Evolutionary conservation across 169 alveolate species (phyloP).

Genomic region (Neospora caninum): DNA sequence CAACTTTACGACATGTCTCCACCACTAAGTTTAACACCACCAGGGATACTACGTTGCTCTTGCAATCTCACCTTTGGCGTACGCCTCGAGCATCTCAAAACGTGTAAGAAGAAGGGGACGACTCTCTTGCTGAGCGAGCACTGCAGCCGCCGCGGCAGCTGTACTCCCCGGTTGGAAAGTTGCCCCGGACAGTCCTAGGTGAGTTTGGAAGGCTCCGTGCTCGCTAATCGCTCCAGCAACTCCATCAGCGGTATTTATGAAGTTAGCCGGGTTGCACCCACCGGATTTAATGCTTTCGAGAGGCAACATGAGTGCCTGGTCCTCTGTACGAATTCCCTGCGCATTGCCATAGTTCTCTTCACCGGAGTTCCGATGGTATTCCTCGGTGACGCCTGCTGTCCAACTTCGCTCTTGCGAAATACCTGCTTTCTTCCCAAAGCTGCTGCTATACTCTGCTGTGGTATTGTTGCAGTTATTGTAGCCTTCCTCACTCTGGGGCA

Average conservation of each 20-base stretch:
- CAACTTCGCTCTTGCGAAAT: not conserved
- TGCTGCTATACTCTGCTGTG: not conserved
- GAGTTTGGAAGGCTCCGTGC: not conserved
- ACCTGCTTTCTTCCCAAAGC: not conserved
- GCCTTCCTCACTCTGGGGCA: not conserved
- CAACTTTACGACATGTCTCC: too few relatives aligned
- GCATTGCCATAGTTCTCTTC: not conserved
- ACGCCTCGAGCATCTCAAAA: constrained; percentile 55
- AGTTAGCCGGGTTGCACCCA: not conserved
- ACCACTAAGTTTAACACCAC: too few relatives aligned
- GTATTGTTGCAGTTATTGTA: not conserved
- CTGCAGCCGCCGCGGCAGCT: constrained; percentile 59
- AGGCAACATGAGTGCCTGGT: not conserved
- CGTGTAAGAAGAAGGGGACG: constrained; percentile 53
- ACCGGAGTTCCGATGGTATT: not conserved
- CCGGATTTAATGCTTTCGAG: not conserved
- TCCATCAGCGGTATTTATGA: not conserved
- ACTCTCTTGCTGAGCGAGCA: constrained; percentile 50
- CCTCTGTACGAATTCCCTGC: not conserved
- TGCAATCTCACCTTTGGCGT: constrained; percentile 30
- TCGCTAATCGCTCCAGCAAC: not conserved
- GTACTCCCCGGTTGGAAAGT: not conserved
- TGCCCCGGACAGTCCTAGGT: not conserved
- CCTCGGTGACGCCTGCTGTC: not conserved
- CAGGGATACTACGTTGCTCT: too few relatives aligned